Evolutionary conservation across 257 asterid species (phyloP), one percentile per base, ranked within the genome.

Genomic region (Solanum tacnaense): DNA sequence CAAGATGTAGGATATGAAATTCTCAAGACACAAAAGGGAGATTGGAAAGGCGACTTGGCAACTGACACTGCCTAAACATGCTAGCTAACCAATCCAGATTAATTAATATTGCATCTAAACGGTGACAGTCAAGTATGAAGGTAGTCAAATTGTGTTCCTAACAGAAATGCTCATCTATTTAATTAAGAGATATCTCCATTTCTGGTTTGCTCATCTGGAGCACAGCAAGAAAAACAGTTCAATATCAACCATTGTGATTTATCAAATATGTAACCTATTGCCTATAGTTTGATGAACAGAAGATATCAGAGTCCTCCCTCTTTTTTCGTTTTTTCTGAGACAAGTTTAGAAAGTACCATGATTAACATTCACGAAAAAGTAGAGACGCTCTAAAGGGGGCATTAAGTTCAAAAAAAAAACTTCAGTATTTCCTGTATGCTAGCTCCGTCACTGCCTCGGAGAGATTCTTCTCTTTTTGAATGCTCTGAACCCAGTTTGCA

Each of bases 401-500:
- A 60, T 31, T 84, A 39, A 76, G 34, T 15, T 67, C 21, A n/a
- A 7, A 32, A 49, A 15, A 52, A 8, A 35, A 23, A 35, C 8
- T 38, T 16, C 31, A 95, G 88, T 90, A 92, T 83, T 94, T 94
- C 93, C 94, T 89, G 87, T 91, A 29, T 27, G 98, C 96, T 15
- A 96, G 93, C 95, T 94, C 98, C 81, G 88, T 91, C 49, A 95
- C 92, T 41, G 86, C 93, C 49, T 93, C 93, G 9, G 94, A 89
- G 38, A 96, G 95, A 91, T 90, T 84, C 70, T 93, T 91, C 95
- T 95, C 99, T 13, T 85, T 89, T 86, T 83, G 94, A 93, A 96
- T 94, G 97, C 96, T 92, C 86, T 91, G 89, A 23, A 93, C 96
- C 98, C 98, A 95, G 25, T 94, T 94, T 18, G 98, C 94, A 15